Percentiles rank a stretch among this genome's conserved stretches.
Conservation (phyloP, 192 early-diverging fungal species). For the Funneliformis geosporum region DNA sequence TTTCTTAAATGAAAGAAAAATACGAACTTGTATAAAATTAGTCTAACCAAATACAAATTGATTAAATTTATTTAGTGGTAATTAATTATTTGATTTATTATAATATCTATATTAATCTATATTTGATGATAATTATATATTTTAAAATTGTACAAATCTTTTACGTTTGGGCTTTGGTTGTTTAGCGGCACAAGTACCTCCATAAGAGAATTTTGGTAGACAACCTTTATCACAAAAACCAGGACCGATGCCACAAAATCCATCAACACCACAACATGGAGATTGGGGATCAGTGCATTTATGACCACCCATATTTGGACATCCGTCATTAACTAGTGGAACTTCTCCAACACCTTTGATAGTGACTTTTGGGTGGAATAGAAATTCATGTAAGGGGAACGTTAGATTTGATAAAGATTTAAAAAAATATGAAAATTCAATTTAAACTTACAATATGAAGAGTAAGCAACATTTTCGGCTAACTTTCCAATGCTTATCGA, state of each 20-base stretch:
- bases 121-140: too few species aligned
- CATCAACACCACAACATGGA: background rate
- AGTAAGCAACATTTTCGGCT: background rate
- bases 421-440: background rate
- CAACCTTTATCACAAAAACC: background rate
- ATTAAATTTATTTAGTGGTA: too few species aligned
- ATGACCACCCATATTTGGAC: background rate
- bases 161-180: too few species aligned
- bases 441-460: background rate
- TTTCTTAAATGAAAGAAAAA: too few species aligned
- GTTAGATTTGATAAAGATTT: background rate
- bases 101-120: too few species aligned
- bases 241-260: background rate
- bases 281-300: background rate
- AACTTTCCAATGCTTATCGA: background rate
- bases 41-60: too few species aligned
- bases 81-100: too few species aligned
- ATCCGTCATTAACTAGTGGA: background rate
- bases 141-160: too few species aligned
- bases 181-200: background rate
- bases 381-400: too few species aligned
- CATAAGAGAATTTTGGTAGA: background rate
- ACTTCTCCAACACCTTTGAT: background rate
- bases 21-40: too few species aligned
- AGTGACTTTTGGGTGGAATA: background rate